Conservation (phyloP, 1,284 basidiomycete genomes). For the Ustilago curta region DNA sequence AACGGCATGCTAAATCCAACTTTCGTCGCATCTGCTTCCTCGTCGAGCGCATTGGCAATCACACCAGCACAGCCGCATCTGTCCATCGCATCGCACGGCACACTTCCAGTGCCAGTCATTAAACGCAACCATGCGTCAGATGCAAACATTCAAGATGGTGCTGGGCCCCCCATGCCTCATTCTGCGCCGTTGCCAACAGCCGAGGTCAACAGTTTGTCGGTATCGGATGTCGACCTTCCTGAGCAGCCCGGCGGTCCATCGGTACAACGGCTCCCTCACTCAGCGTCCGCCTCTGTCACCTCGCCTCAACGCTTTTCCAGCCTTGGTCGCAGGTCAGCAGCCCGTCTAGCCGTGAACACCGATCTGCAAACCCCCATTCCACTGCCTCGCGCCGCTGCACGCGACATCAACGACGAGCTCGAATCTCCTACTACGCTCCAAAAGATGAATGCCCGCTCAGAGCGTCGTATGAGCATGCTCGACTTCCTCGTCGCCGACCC, state of each 20-base stretch:
- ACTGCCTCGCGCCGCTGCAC: constrained; percentile 13
- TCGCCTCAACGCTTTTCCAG: constrained; percentile 37
- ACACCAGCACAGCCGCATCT: not conserved
- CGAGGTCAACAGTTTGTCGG: not conserved
- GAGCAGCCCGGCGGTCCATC: not conserved
- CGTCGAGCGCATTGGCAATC: not conserved
- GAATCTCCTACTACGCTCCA: constrained; percentile 20
- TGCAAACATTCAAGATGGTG: not conserved
- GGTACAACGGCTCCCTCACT: not conserved
- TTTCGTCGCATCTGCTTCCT: constrained; percentile 3
- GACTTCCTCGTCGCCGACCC: constrained; percentile 40
- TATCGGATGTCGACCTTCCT: not conserved
- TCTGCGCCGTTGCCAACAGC: not conserved
- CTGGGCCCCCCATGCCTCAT: not conserved
- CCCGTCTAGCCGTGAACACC: not conserved
- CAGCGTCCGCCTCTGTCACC: constrained; percentile 14
- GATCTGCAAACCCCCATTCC: not conserved
- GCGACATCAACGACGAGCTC: constrained; percentile 33
- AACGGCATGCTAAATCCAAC: not conserved
- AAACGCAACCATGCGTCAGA: constrained; percentile 5
- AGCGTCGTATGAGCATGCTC: constrained; percentile 49
- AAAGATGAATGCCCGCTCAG: constrained; percentile 10
- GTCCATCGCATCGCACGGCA: not conserved
- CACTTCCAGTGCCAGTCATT: constrained; percentile 7
- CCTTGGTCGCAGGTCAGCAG: constrained; percentile 23